Conservation (phyloP, 306 rosid genomes). For the Lotus japonicus region DNA sequence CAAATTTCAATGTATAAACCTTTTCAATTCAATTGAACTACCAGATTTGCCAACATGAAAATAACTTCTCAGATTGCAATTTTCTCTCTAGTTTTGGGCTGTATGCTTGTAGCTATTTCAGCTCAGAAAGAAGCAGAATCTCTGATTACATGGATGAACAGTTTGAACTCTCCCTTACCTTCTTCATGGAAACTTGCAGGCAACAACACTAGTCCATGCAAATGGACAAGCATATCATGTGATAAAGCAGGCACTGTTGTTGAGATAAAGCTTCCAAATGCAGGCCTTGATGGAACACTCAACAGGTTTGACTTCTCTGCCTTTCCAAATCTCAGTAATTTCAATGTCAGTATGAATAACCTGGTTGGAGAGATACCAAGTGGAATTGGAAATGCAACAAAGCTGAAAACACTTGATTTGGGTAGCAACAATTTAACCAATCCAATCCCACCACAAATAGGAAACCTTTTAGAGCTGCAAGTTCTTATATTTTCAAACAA, state of each 20-base stretch:
- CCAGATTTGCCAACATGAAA: slow-evolving; percentile 7
- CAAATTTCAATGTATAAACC: neutral
- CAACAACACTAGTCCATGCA: slow-evolving; percentile 18
- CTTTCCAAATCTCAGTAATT: slow-evolving; percentile 17
- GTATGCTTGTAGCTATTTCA: neutral
- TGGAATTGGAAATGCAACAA: slow-evolving; percentile 20
- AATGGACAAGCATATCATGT: slow-evolving; percentile 18
- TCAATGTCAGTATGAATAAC: slow-evolving; percentile 20
- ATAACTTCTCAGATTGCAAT: neutral
- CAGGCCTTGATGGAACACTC: slow-evolving; percentile 19
- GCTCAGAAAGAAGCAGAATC: slow-evolving; percentile 27
- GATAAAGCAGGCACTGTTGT: slow-evolving; percentile 11
- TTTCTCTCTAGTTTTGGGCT: neutral
- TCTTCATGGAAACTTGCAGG: slow-evolving; percentile 16
- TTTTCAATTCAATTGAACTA: neutral
- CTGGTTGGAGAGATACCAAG: slow-evolving; percentile 17
- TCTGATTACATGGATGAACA: slow-evolving; percentile 15
- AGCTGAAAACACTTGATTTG: slow-evolving; percentile 17
- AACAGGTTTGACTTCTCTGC: slow-evolving; percentile 30
- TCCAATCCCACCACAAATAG: slow-evolving; percentile 17
- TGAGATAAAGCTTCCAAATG: slow-evolving; percentile 16
- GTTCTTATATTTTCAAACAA: slow-evolving; percentile 12
- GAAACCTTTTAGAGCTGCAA: slow-evolving; percentile 16
- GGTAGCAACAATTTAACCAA: slow-evolving; percentile 17
- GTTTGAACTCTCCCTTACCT: slow-evolving; percentile 18